Evolutionary conservation across 140 eudicot genomes (phyloP).

Genomic region (Cichorium intybus): DNA sequence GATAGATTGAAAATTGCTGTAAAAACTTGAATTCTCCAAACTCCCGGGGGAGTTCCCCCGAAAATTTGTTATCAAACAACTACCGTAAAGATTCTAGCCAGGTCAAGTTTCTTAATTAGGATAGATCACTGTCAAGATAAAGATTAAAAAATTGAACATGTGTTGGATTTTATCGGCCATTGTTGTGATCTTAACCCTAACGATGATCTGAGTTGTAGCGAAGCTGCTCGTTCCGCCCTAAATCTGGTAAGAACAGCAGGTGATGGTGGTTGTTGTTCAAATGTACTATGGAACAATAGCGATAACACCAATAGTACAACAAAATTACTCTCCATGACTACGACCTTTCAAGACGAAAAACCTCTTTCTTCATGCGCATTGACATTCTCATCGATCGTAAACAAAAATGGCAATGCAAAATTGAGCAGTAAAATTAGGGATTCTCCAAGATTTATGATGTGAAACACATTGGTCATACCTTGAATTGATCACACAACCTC

Average conservation of each 20-base stretch:
- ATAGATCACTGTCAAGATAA: slow-evolving; percentile 63
- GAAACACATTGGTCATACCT: slow-evolving; percentile 30
- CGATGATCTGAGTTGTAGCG: slow-evolving; percentile 72
- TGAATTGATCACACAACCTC: slow-evolving; percentile 20
- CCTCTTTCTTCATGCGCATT: slow-evolving; percentile 23
- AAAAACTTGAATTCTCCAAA: slow-evolving; percentile 62
- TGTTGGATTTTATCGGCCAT: slow-evolving; percentile 85
- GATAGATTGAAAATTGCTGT: slow-evolving; percentile 46
- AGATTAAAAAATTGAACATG: too few relatives aligned
- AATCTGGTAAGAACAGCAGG: slow-evolving; percentile 27
- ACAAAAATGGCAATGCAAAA: slow-evolving; percentile 28
- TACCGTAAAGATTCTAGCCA: slow-evolving; percentile 49
- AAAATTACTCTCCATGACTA: slow-evolving; percentile 42
- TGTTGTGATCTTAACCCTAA: slow-evolving; percentile 75
- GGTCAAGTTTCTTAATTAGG: slow-evolving; percentile 38
- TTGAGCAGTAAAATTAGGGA: slow-evolving; percentile 13
- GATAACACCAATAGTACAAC: slow-evolving; percentile 19
- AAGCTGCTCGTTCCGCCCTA: slow-evolving; percentile 59
- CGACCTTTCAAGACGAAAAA: slow-evolving; percentile 15
- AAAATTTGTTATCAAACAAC: slow-evolving; percentile 50
- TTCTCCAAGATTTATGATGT: not conserved
- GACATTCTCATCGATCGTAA: slow-evolving; percentile 17
- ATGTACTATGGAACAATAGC: slow-evolving; percentile 36
- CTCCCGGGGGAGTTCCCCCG: slow-evolving; percentile 59
- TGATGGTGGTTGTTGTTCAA: slow-evolving; percentile 33